Percentiles rank a stretch among this genome's conserved stretches.
Evolutionary conservation across 148 eudicot species (phyloP).

Genomic region (Persicaria maculosa): DNA sequence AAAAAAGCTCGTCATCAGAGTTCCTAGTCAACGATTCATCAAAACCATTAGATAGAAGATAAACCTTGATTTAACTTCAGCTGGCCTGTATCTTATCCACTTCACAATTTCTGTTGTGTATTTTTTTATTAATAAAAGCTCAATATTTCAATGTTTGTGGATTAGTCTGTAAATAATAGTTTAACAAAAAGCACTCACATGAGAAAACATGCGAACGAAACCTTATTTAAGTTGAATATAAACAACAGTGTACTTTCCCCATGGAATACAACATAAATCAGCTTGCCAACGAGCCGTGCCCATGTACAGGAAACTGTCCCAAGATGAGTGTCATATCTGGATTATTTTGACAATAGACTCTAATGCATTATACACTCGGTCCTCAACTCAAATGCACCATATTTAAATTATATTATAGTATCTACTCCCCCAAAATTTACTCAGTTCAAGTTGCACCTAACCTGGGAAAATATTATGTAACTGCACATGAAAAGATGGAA

Average conservation of each 20-base stretch:
- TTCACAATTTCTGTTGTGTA: background rate
- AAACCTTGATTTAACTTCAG: background rate
- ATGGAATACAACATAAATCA: background rate
- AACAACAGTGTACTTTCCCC: background rate
- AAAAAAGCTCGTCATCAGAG: background rate
- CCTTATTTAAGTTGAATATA: background rate
- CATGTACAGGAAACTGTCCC: background rate
- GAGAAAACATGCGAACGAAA: background rate
- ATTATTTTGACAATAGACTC: background rate
- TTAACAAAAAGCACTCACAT: background rate
- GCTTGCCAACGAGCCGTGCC: background rate
- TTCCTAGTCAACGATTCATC: conserved; percentile 2
- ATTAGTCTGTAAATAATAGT: background rate
- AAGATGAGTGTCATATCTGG: background rate
- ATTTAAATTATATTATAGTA: background rate
- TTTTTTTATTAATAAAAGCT: background rate
- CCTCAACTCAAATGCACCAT: background rate
- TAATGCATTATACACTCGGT: background rate
- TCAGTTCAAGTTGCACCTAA: background rate
- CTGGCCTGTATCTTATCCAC: background rate
- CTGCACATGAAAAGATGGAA: background rate
- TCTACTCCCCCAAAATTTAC: background rate
- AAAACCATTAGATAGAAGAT: background rate
- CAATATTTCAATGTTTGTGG: background rate
- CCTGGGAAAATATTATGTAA: background rate